These are phyloP conservation scores for Phytophthora colocasiae DNA, from an alignment of 352 stramenopile genomes.

Conservation along the genomic window DNA sequence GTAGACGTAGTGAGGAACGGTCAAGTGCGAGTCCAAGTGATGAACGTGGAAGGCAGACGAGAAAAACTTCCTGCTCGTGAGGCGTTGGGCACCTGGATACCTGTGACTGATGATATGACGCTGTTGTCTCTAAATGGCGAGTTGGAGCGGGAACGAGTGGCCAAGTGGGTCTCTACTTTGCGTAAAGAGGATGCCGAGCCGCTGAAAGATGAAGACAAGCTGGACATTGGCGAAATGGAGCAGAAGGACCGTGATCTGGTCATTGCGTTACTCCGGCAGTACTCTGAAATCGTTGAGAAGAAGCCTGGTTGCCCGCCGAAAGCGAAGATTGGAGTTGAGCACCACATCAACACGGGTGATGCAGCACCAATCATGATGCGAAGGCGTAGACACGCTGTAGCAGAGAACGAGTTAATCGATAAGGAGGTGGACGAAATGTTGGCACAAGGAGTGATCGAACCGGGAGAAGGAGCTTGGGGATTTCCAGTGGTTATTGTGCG, in stretches of 20 bases:
- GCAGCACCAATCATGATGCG: slow-evolving; percentile 21
- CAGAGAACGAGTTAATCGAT: slow-evolving; percentile 19
- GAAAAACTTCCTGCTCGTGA: not conserved
- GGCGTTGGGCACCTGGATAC: not conserved
- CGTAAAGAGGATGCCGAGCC: not conserved
- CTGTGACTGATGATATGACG: no score
- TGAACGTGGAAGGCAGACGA: slow-evolving; percentile 21
- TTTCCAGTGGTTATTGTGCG: slow-evolving; percentile 28
- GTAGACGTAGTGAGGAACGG: not conserved
- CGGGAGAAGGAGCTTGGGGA: slow-evolving; percentile 21
- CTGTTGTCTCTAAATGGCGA: no score
- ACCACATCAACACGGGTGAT: slow-evolving; percentile 29
- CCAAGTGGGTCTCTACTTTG: not conserved
- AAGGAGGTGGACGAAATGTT: slow-evolving; percentile 29
- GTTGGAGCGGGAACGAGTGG: not conserved
- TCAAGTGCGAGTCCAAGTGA: not conserved
- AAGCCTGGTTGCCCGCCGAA: slow-evolving; percentile 5
- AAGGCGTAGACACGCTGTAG: not conserved
- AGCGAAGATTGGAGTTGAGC: slow-evolving; percentile 1
- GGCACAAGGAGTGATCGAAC: slow-evolving; percentile 16
- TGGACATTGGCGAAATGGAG: slow-evolving; percentile 10
- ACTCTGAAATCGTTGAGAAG: not conserved
- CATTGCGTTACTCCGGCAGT: not conserved
- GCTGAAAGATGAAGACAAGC: not conserved
- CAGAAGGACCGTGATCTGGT: not conserved